Conservation (phyloP, 2,329 filamentous ascomycete species). For the Fusarium sp. region DNA sequence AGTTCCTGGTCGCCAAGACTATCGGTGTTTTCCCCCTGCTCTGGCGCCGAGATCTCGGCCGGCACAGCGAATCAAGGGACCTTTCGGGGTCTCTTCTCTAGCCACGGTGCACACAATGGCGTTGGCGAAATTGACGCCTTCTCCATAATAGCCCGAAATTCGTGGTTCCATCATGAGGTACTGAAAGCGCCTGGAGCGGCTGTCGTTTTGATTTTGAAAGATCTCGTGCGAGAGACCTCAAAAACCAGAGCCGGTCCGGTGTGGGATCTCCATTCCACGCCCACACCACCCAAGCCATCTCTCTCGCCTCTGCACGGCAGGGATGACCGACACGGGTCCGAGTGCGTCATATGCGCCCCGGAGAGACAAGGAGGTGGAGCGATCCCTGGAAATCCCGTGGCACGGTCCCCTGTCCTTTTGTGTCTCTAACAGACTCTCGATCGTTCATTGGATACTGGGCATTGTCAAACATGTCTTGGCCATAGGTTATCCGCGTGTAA, state of each 20-base stretch:
- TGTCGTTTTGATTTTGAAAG: constrained; percentile 24
- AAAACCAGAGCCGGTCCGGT: constrained; percentile 38
- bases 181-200: constrained; percentile 39
- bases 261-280: constrained; percentile 41
- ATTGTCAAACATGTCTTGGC: constrained; percentile 26
- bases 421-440: constrained; percentile 43
- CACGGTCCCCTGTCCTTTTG: constrained; percentile 35
- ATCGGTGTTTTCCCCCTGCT: constrained; percentile 34
- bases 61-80: constrained; percentile 38
- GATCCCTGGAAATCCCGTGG: constrained; percentile 40
- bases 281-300: constrained; percentile 32
- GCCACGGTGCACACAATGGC: background rate
- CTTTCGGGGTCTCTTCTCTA: constrained; percentile 3
- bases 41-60: constrained; percentile 40
- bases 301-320: constrained; percentile 42
- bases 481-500: constrained; percentile 22
- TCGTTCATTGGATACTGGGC: constrained; percentile 26
- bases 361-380: constrained; percentile 39
- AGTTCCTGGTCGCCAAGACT: constrained; percentile 43
- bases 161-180: constrained; percentile 5
- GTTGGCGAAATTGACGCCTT: background rate
- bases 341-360: constrained; percentile 49
- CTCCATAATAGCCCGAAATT: background rate
- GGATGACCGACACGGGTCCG: constrained; percentile 43
- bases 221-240: constrained; percentile 27